Conservation (phyloP, 305 asterid genomes). For the Caryopteris hybrid region DNA sequence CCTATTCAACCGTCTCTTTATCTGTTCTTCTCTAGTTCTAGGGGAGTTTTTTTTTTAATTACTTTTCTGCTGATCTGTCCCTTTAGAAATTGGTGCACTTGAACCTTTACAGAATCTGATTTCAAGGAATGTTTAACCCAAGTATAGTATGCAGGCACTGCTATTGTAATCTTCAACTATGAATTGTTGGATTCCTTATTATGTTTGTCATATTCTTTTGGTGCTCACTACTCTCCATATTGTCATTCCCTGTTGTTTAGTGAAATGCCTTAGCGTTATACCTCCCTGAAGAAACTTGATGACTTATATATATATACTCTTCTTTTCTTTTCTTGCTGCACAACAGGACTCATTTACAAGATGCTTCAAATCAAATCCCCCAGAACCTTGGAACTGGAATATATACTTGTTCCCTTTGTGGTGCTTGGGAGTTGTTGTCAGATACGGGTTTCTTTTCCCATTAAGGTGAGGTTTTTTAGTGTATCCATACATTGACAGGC, state of each 20-base stretch:
- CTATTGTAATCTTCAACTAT: no score
- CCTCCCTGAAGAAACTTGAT: neutral
- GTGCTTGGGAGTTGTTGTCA: slow-evolving; percentile 75
- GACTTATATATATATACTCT: no score
- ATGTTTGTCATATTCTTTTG: neutral
- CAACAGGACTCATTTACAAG: slow-evolving; percentile 89
- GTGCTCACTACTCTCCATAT: neutral
- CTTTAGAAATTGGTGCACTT: neutral
- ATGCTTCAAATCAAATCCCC: slow-evolving; percentile 95
- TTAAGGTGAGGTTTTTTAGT: slow-evolving; percentile 46
- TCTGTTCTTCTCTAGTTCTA: neutral
- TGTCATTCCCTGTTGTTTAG: neutral
- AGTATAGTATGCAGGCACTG: neutral
- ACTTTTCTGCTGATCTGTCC: neutral
- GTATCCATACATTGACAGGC: no score
- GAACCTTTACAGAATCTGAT: neutral
- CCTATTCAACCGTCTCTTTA: neutral
- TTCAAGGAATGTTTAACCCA: neutral
- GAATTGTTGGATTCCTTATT: no score
- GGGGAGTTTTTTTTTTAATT: neutral
- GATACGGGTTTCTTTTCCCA: slow-evolving; percentile 92
- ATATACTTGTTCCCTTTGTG: slow-evolving; percentile 88
- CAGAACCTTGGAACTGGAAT: slow-evolving; percentile 99
- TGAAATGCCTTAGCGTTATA: neutral
- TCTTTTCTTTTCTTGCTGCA: slow-evolving; percentile 9